phyloP scores from a whole-genome alignment of 2,329 filamentous ascomycete genomes.

The Aspergillus latus region DNA sequence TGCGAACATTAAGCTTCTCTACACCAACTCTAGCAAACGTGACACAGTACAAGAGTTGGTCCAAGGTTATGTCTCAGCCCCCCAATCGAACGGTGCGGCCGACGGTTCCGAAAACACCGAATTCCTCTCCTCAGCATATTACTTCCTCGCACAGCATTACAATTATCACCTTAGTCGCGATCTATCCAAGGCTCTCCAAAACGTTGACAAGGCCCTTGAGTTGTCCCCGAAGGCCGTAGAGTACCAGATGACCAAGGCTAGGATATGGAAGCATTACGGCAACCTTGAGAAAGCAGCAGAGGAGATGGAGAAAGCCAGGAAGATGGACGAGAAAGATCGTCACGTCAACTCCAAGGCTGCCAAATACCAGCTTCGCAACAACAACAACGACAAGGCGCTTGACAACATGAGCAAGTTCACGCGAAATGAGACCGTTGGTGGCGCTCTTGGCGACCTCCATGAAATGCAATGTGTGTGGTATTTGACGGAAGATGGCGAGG shows the following conservation, averaged over 20 bases:
- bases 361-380: slow-evolving; percentile 92
- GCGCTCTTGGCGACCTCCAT: slow-evolving; percentile 83
- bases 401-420: slow-evolving; percentile 94
- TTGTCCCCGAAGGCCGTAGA: slow-evolving; percentile 80
- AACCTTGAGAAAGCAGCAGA: slow-evolving; percentile 77
- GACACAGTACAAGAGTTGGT: slow-evolving; percentile 73
- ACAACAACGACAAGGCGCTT: slow-evolving; percentile 82
- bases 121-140: slow-evolving; percentile 77
- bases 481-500: slow-evolving; percentile 89
- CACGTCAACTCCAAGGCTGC: slow-evolving; percentile 99
- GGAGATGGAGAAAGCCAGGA: slow-evolving; percentile 82
- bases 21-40: slow-evolving; percentile 74
- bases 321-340: slow-evolving; percentile 83
- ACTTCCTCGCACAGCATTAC: slow-evolving; percentile 96
- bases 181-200: slow-evolving; percentile 75
- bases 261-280: slow-evolving; percentile 89
- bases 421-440: slow-evolving; percentile 81
- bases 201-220: slow-evolving; percentile 79
- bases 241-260: slow-evolving; percentile 90
- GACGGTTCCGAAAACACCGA: slow-evolving; percentile 50
- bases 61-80: slow-evolving; percentile 67
- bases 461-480: slow-evolving; percentile 99
- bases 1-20: slow-evolving; percentile 92
- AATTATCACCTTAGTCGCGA: slow-evolving; percentile 88
- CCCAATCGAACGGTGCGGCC: slow-evolving; percentile 51